Evolutionary conservation across 2,329 filamentous ascomycete genomes (phyloP).

Genomic region (Pyrenophora tritici-repentis): DNA sequence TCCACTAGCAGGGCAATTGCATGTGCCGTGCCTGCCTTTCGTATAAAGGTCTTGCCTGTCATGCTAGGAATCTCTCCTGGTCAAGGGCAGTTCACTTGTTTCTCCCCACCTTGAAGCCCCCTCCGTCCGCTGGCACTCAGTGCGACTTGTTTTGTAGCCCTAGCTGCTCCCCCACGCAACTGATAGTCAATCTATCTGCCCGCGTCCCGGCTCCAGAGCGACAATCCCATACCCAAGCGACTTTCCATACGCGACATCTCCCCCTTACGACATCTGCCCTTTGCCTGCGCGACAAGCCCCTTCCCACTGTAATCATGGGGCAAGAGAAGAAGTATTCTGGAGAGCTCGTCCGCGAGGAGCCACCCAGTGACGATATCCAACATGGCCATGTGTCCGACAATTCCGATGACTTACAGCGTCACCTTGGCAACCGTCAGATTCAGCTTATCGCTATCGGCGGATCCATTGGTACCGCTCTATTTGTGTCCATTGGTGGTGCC

Average conservation of each 20-base stretch:
- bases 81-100: slow-evolving; percentile 24
- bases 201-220: slow-evolving; percentile 20
- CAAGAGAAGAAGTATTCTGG: slow-evolving; percentile 40
- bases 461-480: slow-evolving; percentile 55
- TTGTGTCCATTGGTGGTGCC: slow-evolving; percentile 66
- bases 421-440: slow-evolving; percentile 49
- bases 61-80: slow-evolving; percentile 7
- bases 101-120: slow-evolving; percentile 16
- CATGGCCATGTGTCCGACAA: slow-evolving; percentile 40
- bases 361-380: slow-evolving; percentile 34
- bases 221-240: slow-evolving; percentile 23
- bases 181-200: slow-evolving; percentile 15
- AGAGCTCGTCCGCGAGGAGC: slow-evolving; percentile 35
- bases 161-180: slow-evolving; percentile 24
- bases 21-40: slow-evolving; percentile 27
- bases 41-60: slow-evolving; percentile 35
- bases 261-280: slow-evolving; percentile 14
- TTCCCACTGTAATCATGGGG: slow-evolving; percentile 33
- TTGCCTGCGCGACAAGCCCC: slow-evolving; percentile 18
- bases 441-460: slow-evolving; percentile 50
- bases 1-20: slow-evolving; percentile 26
- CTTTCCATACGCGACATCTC: slow-evolving; percentile 16
- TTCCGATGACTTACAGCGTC: slow-evolving; percentile 46
- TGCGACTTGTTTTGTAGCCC: slow-evolving; percentile 31
- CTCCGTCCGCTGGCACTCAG: slow-evolving; percentile 27